These are phyloP conservation scores for Suillus weaverae DNA, from an alignment of 768 basidiomycete genomes.

Conservation along the genomic window DNA sequence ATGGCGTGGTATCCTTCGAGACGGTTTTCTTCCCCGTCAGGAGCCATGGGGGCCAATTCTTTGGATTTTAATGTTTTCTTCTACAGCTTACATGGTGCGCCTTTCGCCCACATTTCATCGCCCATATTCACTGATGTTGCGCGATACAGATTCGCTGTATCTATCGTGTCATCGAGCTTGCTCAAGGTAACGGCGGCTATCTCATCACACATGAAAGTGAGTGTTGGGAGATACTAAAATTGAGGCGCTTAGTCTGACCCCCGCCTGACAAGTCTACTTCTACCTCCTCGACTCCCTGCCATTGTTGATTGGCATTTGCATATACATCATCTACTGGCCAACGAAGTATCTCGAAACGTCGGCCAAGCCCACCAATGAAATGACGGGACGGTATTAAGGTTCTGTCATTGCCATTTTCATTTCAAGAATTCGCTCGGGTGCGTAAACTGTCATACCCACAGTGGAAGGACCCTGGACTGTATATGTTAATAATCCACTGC, in stretches of 20 bases:
- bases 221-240: neutral
- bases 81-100: slow-evolving; percentile 27
- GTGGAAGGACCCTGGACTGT: neutral
- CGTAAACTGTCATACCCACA: neutral
- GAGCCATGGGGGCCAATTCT: slow-evolving; percentile 23
- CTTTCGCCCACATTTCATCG: neutral
- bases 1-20: slow-evolving; percentile 16
- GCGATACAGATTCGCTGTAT: slow-evolving; percentile 25
- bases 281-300: slow-evolving; percentile 32
- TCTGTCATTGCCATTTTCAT: neutral
- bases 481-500: neutral
- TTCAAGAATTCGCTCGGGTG: neutral
- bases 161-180: slow-evolving; percentile 30
- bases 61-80: slow-evolving; percentile 24
- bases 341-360: slow-evolving; percentile 19
- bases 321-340: slow-evolving; percentile 30
- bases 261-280: slow-evolving; percentile 23
- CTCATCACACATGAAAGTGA: slow-evolving; percentile 26
- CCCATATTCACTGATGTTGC: neutral
- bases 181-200: slow-evolving; percentile 20
- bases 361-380: neutral
- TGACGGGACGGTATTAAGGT: slow-evolving; percentile 1
- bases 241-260: neutral
- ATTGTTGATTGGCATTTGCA: slow-evolving; percentile 23
- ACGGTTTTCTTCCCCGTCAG: slow-evolving; percentile 5